phyloP scores from a whole-genome alignment of 352 stramenopile species.

The Phytophthora palmivora region DNA sequence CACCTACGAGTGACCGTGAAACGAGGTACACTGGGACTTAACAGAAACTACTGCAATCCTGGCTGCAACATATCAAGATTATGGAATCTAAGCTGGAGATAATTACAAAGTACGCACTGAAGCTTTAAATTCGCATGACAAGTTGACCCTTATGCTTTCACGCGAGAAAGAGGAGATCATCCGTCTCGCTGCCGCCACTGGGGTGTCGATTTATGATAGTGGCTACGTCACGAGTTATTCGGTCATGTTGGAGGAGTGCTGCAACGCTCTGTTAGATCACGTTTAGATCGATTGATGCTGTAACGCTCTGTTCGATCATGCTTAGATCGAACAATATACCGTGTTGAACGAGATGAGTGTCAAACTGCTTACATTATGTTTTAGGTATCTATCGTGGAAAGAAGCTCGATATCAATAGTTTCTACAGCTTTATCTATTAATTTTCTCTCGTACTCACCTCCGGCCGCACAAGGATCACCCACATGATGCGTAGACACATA shows the following conservation, averaged over 20 bases:
- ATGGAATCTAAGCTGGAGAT: constrained; percentile 1
- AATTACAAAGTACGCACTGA: constrained; percentile 4
- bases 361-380: neutral
- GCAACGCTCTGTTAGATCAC: constrained; percentile 9
- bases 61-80: neutral
- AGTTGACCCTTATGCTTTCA: neutral
- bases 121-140: neutral
- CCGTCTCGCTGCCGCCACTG: neutral
- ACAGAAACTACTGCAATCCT: constrained; percentile 9
- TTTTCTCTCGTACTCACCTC: constrained; percentile 1
- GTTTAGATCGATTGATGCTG: too few relatives aligned
- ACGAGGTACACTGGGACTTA: too few relatives aligned
- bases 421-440: neutral
- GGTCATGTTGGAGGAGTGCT: constrained; percentile 9
- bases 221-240: constrained; percentile 2
- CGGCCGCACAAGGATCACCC: constrained; percentile 5
- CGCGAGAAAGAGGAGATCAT: neutral
- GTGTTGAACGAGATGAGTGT: neutral
- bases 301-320: too few relatives aligned
- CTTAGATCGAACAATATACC: neutral
- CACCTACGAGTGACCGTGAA: too few relatives aligned
- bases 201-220: neutral
- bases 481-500: constrained; percentile 10
- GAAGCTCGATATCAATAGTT: constrained; percentile 10
- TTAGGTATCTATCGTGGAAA: constrained; percentile 1